Evolutionary conservation across 2,329 filamentous ascomycete genomes (phyloP).

Genomic region (Erysiphe neolycopersici): DNA sequence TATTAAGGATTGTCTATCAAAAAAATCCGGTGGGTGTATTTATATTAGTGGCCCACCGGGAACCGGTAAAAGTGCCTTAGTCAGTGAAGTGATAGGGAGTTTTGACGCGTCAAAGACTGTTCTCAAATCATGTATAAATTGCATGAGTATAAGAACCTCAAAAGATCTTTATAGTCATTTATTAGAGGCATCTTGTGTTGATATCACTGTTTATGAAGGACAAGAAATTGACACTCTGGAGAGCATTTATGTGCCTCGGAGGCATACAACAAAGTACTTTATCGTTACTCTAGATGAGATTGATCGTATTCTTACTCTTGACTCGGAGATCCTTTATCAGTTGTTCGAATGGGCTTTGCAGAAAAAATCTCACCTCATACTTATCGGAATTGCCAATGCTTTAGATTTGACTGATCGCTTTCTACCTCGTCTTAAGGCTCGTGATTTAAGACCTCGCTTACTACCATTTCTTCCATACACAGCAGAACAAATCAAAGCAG

Average conservation of each 20-base stretch:
- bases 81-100: slow-evolving; percentile 48
- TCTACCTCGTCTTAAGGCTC: slow-evolving; percentile 72
- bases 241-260: slow-evolving; percentile 40
- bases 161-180: slow-evolving; percentile 64
- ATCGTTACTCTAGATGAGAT: slow-evolving; percentile 88
- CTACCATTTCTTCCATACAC: slow-evolving; percentile 86
- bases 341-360: slow-evolving; percentile 94
- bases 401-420: slow-evolving; percentile 89
- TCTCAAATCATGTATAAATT: slow-evolving; percentile 65
- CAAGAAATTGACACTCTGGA: slow-evolving; percentile 43
- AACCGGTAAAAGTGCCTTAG: slow-evolving; percentile 88
- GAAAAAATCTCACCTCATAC: slow-evolving; percentile 47
- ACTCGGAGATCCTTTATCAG: slow-evolving; percentile 68
- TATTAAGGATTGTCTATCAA: slow-evolving; percentile 32
- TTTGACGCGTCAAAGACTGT: slow-evolving; percentile 24
- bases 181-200: slow-evolving; percentile 37
- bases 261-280: slow-evolving; percentile 30
- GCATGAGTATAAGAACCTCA: slow-evolving; percentile 82
- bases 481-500: slow-evolving; percentile 59
- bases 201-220: slow-evolving; percentile 31
- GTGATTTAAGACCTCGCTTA: slow-evolving; percentile 70
- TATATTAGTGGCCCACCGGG: slow-evolving; percentile 92
- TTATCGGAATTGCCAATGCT: slow-evolving; percentile 89
- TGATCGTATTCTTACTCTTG: slow-evolving; percentile 71
- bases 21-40: slow-evolving; percentile 47